Evolutionary conservation across 129 eudicot species (phyloP).

Genomic region (Calendula officinalis): DNA sequence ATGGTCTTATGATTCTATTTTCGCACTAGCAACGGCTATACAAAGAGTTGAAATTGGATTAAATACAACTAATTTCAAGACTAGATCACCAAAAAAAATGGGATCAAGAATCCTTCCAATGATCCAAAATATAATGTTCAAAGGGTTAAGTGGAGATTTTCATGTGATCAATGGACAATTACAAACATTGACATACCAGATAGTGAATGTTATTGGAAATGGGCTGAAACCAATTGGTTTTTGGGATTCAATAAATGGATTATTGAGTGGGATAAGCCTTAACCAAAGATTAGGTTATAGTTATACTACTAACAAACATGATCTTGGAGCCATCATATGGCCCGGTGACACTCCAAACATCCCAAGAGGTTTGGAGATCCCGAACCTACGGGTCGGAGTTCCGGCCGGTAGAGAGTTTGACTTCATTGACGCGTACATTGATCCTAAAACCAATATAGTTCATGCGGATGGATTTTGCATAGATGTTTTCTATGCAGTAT

Average conservation of each 20-base stretch:
- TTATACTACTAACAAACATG: slow-evolving; percentile 12
- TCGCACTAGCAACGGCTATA: slow-evolving; percentile 44
- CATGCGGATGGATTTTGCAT: slow-evolving; percentile 44
- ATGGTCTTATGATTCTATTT: slow-evolving; percentile 51
- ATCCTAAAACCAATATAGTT: slow-evolving; percentile 11
- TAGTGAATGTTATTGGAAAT: slow-evolving; percentile 40
- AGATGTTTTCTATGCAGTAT: slow-evolving; percentile 50
- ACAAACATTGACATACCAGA: slow-evolving; percentile 28
- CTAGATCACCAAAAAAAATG: not conserved
- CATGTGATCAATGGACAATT: slow-evolving; percentile 35
- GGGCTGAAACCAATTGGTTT: slow-evolving; percentile 46
- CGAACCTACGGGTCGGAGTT: slow-evolving; percentile 44
- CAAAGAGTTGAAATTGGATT: slow-evolving; percentile 24
- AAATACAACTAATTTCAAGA: not conserved
- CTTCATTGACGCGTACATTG: slow-evolving; percentile 28
- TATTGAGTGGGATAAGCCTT: not conserved
- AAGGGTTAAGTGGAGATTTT: slow-evolving; percentile 45
- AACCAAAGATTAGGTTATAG: not conserved
- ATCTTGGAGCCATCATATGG: slow-evolving; percentile 51
- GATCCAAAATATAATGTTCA: slow-evolving; percentile 19
- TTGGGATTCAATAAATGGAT: slow-evolving; percentile 37
- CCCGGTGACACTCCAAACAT: slow-evolving; percentile 41
- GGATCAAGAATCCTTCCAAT: slow-evolving; percentile 35
- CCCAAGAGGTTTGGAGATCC: slow-evolving; percentile 50
- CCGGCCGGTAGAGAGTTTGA: slow-evolving; percentile 40